These are phyloP conservation scores for Apiosordaria backusii DNA, from an alignment of 495 filamentous ascomycete genomes.

Conservation along the genomic window DNA sequence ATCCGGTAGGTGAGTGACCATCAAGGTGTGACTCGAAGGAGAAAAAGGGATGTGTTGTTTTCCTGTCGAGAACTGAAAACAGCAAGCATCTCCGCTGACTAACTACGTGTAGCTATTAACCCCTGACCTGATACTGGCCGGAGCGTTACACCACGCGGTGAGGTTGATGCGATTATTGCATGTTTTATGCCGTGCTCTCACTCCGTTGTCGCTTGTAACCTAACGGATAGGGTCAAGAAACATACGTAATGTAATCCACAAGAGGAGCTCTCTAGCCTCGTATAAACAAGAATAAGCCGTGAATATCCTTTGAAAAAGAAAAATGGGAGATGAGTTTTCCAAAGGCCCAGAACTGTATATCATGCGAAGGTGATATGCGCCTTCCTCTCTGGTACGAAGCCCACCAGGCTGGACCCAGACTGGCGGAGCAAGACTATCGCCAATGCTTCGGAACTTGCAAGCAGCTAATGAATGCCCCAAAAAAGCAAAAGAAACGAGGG, in stretches of 20 bases:
- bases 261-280: neutral
- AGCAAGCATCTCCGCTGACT: neutral
- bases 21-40: neutral
- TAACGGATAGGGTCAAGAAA: neutral
- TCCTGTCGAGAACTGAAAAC: neutral
- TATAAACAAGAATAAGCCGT: neutral
- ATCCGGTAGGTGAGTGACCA: neutral
- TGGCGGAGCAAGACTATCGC: neutral
- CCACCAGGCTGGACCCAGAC: neutral
- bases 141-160: neutral
- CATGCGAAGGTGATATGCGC: neutral
- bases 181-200: neutral
- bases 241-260: neutral
- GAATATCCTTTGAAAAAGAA: neutral
- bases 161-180: neutral
- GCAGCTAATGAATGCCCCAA: neutral
- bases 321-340: neutral
- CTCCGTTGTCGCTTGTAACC: neutral
- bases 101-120: neutral
- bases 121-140: neutral
- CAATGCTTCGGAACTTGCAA: neutral
- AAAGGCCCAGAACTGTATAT: neutral
- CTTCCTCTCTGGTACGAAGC: neutral
- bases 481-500: slow-evolving; percentile 8
- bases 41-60: neutral